These are phyloP conservation scores for Plenodomus tracheiphilus DNA, from an alignment of 2,329 filamentous ascomycete genomes.

Conservation along the genomic window DNA sequence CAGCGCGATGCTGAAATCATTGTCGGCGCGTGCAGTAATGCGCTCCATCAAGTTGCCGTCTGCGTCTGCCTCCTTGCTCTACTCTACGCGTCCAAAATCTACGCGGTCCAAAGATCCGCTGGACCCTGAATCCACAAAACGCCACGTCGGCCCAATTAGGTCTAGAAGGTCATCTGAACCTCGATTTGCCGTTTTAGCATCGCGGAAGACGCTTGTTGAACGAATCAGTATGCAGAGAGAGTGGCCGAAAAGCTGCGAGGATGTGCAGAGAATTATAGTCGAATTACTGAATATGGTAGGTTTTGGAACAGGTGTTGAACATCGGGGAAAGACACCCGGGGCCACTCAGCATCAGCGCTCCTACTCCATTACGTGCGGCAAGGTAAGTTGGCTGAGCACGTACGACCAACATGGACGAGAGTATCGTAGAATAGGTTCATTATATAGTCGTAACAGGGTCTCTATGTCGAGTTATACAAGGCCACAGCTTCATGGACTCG, in stretches of 20 bases:
- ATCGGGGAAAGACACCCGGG: slow-evolving; percentile 9
- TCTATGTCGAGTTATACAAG: background rate
- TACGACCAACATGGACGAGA: background rate
- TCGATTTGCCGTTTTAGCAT: too few relatives aligned
- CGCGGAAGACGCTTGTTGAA: background rate
- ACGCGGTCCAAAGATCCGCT: background rate
- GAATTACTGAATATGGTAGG: slow-evolving; percentile 6
- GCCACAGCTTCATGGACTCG: background rate
- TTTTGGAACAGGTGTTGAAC: slow-evolving; percentile 9
- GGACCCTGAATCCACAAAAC: slow-evolving; percentile 9
- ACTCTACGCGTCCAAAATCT: background rate
- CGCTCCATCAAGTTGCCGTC: slow-evolving; percentile 30
- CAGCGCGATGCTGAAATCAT: slow-evolving; percentile 20
- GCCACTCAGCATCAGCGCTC: slow-evolving; percentile 8
- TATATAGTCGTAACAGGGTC: background rate
- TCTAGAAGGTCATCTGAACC: slow-evolving; percentile 1
- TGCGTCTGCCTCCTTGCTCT: too few relatives aligned
- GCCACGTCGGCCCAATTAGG: background rate
- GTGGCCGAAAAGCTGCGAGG: slow-evolving; percentile 4
- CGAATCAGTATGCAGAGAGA: background rate
- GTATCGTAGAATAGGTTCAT: background rate
- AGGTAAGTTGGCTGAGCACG: background rate
- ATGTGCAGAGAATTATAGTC: background rate
- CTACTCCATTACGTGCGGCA: background rate
- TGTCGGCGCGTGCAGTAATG: slow-evolving; percentile 27